These are phyloP conservation scores for Arctostaphylos glauca DNA, from an alignment of 148 eudicot genomes.

Conservation along the genomic window DNA sequence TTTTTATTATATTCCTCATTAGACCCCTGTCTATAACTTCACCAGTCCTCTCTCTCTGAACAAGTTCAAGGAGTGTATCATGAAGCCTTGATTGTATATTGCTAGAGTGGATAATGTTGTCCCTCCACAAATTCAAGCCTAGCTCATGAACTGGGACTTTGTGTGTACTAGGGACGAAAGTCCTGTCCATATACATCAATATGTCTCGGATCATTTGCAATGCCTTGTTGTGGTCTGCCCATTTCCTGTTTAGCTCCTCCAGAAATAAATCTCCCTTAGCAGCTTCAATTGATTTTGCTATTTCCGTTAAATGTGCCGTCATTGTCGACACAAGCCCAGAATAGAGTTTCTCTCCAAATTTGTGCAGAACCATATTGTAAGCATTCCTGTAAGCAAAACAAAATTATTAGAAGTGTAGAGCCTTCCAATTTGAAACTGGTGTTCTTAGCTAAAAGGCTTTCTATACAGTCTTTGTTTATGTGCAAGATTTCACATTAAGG, in stretches of 20 bases:
- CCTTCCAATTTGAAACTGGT: neutral
- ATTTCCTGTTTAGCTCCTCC: slow-evolving; percentile 68
- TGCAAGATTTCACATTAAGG: neutral
- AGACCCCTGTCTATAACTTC: slow-evolving; percentile 62
- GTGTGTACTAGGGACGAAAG: slow-evolving; percentile 57
- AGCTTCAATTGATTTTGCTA: slow-evolving; percentile 54
- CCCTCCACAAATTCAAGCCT: slow-evolving; percentile 72
- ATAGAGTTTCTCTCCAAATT: slow-evolving; percentile 69
- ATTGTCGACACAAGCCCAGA: slow-evolving; percentile 66
- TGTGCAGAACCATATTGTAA: slow-evolving; percentile 84
- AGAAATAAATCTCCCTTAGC: slow-evolving; percentile 67
- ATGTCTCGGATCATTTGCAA: slow-evolving; percentile 76
- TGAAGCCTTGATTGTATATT: slow-evolving; percentile 50
- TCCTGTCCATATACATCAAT: slow-evolving; percentile 81
- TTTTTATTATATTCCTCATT: slow-evolving; percentile 56
- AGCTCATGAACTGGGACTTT: slow-evolving; percentile 68
- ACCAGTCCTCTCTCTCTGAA: slow-evolving; percentile 54
- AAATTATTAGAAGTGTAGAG: neutral
- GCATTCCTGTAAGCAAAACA: slow-evolving; percentile 50
- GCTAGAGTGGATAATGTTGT: slow-evolving; percentile 53
- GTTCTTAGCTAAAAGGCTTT: neutral
- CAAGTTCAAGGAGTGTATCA: slow-evolving; percentile 49
- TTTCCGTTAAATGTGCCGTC: slow-evolving; percentile 60
- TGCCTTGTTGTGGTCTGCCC: slow-evolving; percentile 77
- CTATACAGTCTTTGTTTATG: neutral